These are phyloP conservation scores for Paramecium sonneborni DNA, from an alignment of 73 alveolate genomes.

Conservation along the genomic window DNA sequence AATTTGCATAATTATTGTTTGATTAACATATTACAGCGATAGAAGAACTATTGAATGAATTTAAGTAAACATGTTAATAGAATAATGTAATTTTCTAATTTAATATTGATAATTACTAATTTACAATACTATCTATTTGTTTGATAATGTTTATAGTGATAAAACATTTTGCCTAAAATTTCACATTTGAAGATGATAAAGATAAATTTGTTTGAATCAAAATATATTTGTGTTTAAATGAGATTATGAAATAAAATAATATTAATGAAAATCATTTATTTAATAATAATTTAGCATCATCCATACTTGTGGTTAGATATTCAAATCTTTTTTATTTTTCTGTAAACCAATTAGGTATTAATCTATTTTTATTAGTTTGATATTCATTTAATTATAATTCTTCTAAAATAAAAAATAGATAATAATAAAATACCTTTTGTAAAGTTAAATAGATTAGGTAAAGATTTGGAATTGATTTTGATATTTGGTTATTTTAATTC, in stretches of 20 bases:
- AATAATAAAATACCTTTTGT: background rate
- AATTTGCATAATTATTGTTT: conserved; percentile 2
- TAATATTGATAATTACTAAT: background rate
- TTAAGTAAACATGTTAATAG: background rate
- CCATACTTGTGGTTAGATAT: conserved; percentile 1
- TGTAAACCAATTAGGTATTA: conserved; percentile 15
- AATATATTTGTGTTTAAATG: background rate
- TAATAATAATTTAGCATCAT: conserved; percentile 18
- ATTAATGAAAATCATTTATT: background rate
- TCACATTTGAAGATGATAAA: background rate
- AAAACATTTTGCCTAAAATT: background rate
- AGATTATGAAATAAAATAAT: conserved; percentile 33
- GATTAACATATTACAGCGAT: background rate
- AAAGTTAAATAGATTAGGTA: conserved; percentile 34
- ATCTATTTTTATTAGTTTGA: background rate
- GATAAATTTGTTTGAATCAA: background rate
- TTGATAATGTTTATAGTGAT: background rate
- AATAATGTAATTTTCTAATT: background rate
- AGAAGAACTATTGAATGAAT: background rate
- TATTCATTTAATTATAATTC: conserved; percentile 1
- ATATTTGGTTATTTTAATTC: conserved; percentile 49
- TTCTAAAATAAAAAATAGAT: background rate
- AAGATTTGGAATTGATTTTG: conserved; percentile 35
- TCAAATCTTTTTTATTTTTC: conserved; percentile 48
- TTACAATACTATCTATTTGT: background rate